Conservation (phyloP, 768 basidiomycete genomes). For the Lentinula lateritia region DNA sequence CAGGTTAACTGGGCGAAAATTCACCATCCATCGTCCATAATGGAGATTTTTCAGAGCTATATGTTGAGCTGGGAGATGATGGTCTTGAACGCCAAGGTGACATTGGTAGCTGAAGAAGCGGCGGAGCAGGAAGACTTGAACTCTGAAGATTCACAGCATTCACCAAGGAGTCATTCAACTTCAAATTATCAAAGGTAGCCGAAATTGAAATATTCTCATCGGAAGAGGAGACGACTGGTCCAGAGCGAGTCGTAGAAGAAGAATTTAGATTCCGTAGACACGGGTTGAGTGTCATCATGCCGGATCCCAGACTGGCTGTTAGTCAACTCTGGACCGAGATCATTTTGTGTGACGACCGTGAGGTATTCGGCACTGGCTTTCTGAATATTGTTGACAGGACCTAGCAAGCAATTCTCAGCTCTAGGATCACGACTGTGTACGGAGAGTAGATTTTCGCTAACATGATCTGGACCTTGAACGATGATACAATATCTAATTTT, state of each 20-base stretch:
- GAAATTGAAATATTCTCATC: not conserved
- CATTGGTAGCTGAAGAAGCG: not conserved
- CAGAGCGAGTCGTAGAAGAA: not conserved
- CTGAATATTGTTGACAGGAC: too few relatives aligned
- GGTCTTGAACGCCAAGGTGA: not conserved
- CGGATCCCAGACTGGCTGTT: too few relatives aligned
- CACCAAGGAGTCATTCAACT: not conserved
- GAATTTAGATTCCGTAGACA: not conserved
- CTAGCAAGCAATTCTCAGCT: not conserved
- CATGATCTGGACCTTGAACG: not conserved
- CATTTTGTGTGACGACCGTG: too few relatives aligned
- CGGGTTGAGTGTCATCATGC: not conserved
- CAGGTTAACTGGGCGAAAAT: not conserved
- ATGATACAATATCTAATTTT: not conserved
- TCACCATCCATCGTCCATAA: not conserved
- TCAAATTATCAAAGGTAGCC: not conserved
- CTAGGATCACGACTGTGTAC: not conserved
- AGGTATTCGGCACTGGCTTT: not conserved
- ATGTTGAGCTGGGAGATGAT: not conserved
- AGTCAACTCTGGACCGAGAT: too few relatives aligned
- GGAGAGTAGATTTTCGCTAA: not conserved
- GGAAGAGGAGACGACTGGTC: not conserved
- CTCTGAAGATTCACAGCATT: not conserved
- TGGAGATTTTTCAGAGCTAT: not conserved
- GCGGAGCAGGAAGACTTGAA: not conserved